Evolutionary conservation across 2,329 filamentous ascomycete genomes (phyloP), one percentile per base, ranked within the genome.

Genomic region (Sphaerulina musiva): DNA sequence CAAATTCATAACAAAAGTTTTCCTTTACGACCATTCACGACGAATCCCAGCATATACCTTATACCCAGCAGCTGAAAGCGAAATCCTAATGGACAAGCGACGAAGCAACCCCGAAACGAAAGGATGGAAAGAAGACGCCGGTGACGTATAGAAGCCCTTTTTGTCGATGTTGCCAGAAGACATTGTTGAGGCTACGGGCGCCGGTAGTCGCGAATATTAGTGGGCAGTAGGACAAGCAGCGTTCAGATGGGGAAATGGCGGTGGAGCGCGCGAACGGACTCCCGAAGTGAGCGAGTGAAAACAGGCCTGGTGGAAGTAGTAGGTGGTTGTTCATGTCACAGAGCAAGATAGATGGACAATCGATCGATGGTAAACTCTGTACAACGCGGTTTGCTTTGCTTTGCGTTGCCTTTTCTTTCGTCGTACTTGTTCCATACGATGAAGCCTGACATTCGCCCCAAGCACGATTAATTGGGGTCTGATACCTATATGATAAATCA

Each of bases 21-120:
- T 63, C 57, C 56, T 63, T 64, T 60, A 65, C 60, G 61, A 62
- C 58, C 58, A 49, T 60, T 62, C 60, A 65, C 59, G 62, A 62
- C 58, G 56, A 38, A 38, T 11, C 34, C 34, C 61, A 62, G 62
- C 56, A 62, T 62, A 62, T 60, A 62, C 60, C 60, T 60, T 59
- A 59, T 60, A 62, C 56, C 58, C 58, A 60, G 57, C 42, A 34
- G 58, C 60, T 45, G 54, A 57, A 55, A 55, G 53, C 39, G 26
- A 29, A 34, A 34, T 32, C 26, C 39, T 23, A 36, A 41, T n/a
- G 46, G 29, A 49, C 41, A 32, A 53, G 54, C 49, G 26, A 53
- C 26, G 26, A 49, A 50, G 51, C 44, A 53, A 57, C 53, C 12
- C 34, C 34, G 59, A 58, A 53, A 54, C 55, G 59, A 60, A 29